Evolutionary conservation across 352 stramenopile genomes (phyloP).

Genomic region (Thraustotheca clavata): DNA sequence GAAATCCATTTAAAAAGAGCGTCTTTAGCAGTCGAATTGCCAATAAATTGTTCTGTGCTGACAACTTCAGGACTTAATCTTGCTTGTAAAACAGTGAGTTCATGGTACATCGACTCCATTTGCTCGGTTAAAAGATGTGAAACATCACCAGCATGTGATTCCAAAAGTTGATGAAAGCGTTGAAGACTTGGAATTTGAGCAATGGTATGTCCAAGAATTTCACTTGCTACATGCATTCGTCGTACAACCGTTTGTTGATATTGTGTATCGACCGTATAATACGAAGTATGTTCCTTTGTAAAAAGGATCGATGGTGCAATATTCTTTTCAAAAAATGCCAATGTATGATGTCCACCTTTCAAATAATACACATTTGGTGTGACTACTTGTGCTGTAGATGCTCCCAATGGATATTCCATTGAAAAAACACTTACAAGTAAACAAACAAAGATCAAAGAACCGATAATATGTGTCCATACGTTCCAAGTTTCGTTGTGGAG

Average conservation of each 20-base stretch:
- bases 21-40: neutral
- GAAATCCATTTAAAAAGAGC: neutral
- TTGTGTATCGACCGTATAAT: conserved; percentile 5
- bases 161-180: conserved; percentile 63
- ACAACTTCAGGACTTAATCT: neutral
- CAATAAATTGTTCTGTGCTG: too few relatives aligned
- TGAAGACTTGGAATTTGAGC: conserved; percentile 76
- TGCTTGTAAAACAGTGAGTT: conserved; percentile 45
- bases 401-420: neutral
- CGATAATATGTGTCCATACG: conserved; percentile 82
- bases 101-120: conserved; percentile 52
- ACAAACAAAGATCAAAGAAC: conserved; percentile 74
- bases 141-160: conserved; percentile 60
- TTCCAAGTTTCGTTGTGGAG: conserved; percentile 86
- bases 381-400: neutral
- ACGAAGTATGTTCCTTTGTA: conserved; percentile 7
- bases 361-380: conserved; percentile 32
- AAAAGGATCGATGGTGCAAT: neutral
- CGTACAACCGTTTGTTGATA: conserved; percentile 10
- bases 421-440: conserved; percentile 50
- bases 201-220: conserved; percentile 76
- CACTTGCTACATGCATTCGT: conserved; percentile 44
- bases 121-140: conserved; percentile 54
- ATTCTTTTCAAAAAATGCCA: conserved; percentile 30
- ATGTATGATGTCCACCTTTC: conserved; percentile 38